These are phyloP conservation scores for Yarrowia yakushimensis DNA, from an alignment of 805 yeast species.

Conservation along the genomic window DNA sequence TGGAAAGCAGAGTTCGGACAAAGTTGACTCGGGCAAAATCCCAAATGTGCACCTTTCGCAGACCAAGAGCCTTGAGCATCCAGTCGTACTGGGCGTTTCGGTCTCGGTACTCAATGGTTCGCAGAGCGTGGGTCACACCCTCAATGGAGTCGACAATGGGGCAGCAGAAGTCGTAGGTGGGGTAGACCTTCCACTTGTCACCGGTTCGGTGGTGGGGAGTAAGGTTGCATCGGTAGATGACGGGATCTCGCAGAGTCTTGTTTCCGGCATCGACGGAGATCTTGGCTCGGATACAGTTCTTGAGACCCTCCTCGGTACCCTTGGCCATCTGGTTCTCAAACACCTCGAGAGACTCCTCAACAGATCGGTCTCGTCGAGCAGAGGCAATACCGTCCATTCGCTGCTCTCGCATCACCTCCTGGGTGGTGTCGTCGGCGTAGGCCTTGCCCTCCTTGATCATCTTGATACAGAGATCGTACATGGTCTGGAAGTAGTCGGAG, in stretches of 20 bases:
- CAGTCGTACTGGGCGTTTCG: constrained; percentile 97
- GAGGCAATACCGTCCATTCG: constrained; percentile 97
- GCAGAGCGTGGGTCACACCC: constrained; percentile 96
- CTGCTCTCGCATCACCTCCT: constrained; percentile 95
- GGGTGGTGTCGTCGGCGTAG: constrained; percentile 94
- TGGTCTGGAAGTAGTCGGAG: constrained; percentile 86
- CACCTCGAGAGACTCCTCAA: constrained; percentile 84
- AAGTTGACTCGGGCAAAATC: constrained; percentile 97
- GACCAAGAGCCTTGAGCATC: constrained; percentile 75
- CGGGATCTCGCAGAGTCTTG: constrained; percentile 97
- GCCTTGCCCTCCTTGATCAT: constrained; percentile 95
- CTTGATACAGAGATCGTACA: constrained; percentile 82
- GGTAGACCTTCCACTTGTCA: constrained; percentile 88
- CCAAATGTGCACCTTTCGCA: constrained; percentile 95
- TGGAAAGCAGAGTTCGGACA: constrained; percentile 89
- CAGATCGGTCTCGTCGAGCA: constrained; percentile 83
- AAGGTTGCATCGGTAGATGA: constrained; percentile 92
- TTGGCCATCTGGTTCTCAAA: constrained; percentile 85
- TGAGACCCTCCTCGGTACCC: constrained; percentile 89
- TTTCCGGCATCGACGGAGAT: constrained; percentile 86
- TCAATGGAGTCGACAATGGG: constrained; percentile 94
- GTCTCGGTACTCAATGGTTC: constrained; percentile 98
- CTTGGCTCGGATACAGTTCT: constrained; percentile 94
- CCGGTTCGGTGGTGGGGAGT: constrained; percentile 99
- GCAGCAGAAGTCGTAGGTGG: constrained; percentile 98